Evolutionary conservation across 805 yeast species (phyloP).

Genomic region (Metschnikowia noctiluminum): DNA sequence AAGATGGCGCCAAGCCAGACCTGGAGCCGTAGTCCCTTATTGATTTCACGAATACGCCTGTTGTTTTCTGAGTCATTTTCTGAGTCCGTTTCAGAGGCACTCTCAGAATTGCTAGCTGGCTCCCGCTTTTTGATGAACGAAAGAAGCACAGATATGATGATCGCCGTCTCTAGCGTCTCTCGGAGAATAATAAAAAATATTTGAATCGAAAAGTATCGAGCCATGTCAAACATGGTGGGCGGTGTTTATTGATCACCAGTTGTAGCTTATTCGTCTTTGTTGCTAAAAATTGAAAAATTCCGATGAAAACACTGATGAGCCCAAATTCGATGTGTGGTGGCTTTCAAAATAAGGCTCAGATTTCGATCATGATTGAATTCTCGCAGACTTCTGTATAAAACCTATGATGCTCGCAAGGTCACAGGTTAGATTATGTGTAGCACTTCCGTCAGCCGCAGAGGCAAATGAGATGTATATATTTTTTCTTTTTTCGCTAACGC

Average conservation of each 20-base stretch:
- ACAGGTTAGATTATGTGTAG: neutral
- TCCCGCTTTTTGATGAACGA: constrained; percentile 59
- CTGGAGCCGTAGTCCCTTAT: constrained; percentile 42
- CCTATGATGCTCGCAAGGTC: neutral
- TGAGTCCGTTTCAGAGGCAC: no score
- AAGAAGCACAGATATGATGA: constrained; percentile 69
- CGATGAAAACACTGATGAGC: no score
- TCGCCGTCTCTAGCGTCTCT: constrained; percentile 74
- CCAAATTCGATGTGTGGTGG: neutral
- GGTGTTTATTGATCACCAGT: no score
- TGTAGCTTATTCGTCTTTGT: neutral
- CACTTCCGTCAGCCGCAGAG: neutral
- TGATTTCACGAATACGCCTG: constrained; percentile 10
- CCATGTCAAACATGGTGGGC: constrained; percentile 15
- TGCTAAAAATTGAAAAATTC: neutral
- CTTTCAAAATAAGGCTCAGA: neutral
- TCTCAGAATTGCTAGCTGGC: constrained; percentile 4
- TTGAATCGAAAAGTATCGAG: constrained; percentile 58
- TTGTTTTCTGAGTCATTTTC: constrained; percentile 3
- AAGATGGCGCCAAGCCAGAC: constrained; percentile 78
- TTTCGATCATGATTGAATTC: neutral
- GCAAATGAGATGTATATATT: neutral
- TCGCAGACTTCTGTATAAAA: neutral
- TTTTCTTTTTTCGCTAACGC: neutral
- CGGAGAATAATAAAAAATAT: constrained; percentile 70